Conservation (phyloP, 352 stramenopile species). For the Plasmopara viticola region DNA sequence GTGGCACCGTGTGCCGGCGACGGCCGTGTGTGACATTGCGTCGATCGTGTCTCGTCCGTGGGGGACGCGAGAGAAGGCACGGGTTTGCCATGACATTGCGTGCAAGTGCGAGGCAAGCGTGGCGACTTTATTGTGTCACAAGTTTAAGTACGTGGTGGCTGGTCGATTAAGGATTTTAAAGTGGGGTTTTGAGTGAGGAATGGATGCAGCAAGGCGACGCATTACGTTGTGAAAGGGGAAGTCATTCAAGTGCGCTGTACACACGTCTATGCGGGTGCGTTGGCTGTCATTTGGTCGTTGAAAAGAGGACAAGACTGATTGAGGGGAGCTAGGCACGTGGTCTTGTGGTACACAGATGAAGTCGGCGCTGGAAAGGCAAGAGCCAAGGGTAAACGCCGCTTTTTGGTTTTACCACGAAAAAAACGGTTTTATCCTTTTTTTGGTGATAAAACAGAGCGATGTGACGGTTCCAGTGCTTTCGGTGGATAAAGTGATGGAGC, state of each 20-base stretch:
- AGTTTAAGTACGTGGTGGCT: constrained; percentile 31
- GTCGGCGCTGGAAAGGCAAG: no score
- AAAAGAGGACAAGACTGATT: no score
- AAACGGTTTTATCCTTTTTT: background rate
- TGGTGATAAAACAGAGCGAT: background rate
- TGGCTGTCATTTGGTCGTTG: background rate
- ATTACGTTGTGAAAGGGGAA: constrained; percentile 43
- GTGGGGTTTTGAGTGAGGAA: background rate
- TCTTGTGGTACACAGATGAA: no score
- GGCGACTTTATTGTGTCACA: constrained; percentile 52
- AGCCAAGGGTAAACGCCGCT: background rate
- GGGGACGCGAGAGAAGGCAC: constrained; percentile 6
- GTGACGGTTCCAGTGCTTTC: constrained; percentile 12
- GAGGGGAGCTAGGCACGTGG: no score
- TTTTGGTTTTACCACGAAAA: no score
- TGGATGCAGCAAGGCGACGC: constrained; percentile 22
- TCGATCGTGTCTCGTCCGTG: constrained; percentile 19
- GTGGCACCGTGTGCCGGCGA: constrained; percentile 30
- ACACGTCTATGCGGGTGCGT: constrained; percentile 22
- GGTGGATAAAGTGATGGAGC: constrained; percentile 37
- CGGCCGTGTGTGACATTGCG: constrained; percentile 51
- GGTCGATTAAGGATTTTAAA: background rate
- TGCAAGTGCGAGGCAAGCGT: constrained; percentile 42
- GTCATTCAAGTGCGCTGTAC: constrained; percentile 46
- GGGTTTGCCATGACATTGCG: constrained; percentile 25